Evolutionary conservation across 129 eudicot genomes (phyloP), one percentile per base, ranked within the genome.

Genomic region (Ambrosia trifida): DNA sequence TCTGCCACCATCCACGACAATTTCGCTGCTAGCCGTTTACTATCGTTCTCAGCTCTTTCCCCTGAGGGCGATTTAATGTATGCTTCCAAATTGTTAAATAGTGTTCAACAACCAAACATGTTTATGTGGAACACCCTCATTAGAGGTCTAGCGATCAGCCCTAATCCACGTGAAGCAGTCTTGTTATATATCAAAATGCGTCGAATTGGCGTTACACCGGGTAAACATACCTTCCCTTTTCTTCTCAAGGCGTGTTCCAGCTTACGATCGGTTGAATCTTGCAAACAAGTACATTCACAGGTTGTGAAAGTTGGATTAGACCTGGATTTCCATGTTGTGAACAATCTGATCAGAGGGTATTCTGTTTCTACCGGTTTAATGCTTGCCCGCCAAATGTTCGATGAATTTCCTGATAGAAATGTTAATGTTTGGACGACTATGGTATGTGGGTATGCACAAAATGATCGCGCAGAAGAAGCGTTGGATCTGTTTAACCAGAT

Each of bases 101-200:
- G 45, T 30, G 65, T 76, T 36, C 81, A 51, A 0, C 72, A 69
- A 59, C 96, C 97, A 64, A 88, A 91, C 71, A 75, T 78, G 57
- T 91, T 85, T 51, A 91, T 88, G 96, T 91, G 89, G 90, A 91
- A 91, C 84, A 91, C 97, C 35, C 80, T 91, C 13, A 88, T 91
- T 20, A 82, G 96, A 76, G 91, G 95, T 28, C 81, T 83, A 31
- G 92, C 97, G n/a, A 30, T 61, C 51, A 76, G 84, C 50, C 38
- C 44, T 46, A 66, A 62, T 13, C 95, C 97, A 28, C 64, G 3
- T 28, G 72, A 84, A 14, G 89, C 88, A 5, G 17, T 91, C 17
- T 40, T 72, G 10, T 60, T 88, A 43, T 91, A 79, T 16, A 7
- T 69, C 1, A 68, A 82, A 4, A 88, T 91, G 96, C 80, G 83